These are phyloP conservation scores for Coelastrella sp. DNA, from an alignment of 139 green algal species.

Conservation along the genomic window DNA sequence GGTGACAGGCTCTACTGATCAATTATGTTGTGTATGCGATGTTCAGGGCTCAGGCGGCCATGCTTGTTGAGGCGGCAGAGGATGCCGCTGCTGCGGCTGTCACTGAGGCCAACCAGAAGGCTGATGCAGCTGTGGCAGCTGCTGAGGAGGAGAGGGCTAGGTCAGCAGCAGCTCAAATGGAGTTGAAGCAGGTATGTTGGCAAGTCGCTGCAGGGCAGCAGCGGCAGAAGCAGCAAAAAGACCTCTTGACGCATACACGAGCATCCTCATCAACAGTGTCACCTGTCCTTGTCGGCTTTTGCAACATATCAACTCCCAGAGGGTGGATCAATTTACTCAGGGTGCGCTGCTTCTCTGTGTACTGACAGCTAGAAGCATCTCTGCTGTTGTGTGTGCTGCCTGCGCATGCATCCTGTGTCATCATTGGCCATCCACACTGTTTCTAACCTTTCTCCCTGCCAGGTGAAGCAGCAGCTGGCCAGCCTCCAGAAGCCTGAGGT, in stretches of 20 bases:
- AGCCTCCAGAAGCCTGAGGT: constrained; percentile 6
- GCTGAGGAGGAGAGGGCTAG: constrained; percentile 20
- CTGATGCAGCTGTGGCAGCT: constrained; percentile 9
- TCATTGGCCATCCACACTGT: no score
- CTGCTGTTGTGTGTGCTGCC: background rate
- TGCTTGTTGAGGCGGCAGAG: constrained; percentile 41
- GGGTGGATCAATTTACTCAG: no score
- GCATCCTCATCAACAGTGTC: no score
- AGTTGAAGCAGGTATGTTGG: background rate
- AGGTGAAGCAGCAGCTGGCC: constrained; percentile 16
- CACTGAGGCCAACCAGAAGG: constrained; percentile 14
- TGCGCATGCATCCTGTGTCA: background rate
- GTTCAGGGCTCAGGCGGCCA: constrained; percentile 1
- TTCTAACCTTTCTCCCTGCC: no score
- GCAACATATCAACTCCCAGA: no score
- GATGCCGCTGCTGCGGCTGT: constrained; percentile 20
- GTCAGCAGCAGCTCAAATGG: background rate
- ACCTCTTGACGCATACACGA: no score
- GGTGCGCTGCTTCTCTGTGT: no score
- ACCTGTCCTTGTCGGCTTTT: no score
- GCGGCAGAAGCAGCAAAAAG: no score
- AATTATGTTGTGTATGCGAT: background rate
- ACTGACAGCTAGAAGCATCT: no score
- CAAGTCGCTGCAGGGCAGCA: no score
- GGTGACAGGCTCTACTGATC: background rate